phyloP scores from a whole-genome alignment of 352 stramenopile genomes.

The Globisporangium radiosum region DNA sequence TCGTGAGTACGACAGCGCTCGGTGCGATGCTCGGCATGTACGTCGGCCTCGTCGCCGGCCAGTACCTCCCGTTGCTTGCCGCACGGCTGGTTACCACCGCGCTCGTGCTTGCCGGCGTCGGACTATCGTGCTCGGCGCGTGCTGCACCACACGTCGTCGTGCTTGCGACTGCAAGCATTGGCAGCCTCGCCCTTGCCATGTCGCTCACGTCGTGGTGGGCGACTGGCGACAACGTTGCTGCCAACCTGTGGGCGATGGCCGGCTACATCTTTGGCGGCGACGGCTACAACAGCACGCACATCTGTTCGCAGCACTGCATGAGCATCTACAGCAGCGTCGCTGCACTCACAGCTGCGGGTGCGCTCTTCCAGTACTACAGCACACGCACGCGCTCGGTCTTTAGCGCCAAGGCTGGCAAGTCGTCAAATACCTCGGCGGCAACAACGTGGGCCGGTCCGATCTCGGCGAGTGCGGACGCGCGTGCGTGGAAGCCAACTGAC shows the following conservation, averaged over 20 bases:
- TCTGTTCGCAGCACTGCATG: conserved; percentile 57
- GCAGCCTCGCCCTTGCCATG: conserved; percentile 53
- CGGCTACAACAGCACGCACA: conserved; percentile 27
- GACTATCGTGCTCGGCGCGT: conserved; percentile 30
- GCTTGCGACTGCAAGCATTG: conserved; percentile 56
- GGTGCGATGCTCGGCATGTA: conserved; percentile 67
- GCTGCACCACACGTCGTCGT: conserved; percentile 60
- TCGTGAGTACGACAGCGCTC: conserved; percentile 52
- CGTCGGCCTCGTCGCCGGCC: conserved; percentile 41
- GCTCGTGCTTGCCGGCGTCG: conserved; percentile 36
- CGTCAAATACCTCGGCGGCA: too few relatives aligned
- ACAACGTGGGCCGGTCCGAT: conserved; percentile 24
- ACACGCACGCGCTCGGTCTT: conserved; percentile 26
- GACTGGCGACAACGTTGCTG: conserved; percentile 39
- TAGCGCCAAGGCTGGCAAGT: conserved; percentile 17
- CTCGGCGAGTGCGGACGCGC: conserved; percentile 73
- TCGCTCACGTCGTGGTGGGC: conserved; percentile 73
- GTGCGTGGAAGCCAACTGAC: conserved; percentile 51
- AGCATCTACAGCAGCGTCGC: conserved; percentile 55
- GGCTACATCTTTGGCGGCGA: conserved; percentile 59
- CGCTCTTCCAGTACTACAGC: conserved; percentile 43
- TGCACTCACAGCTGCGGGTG: conserved; percentile 27
- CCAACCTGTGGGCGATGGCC: conserved; percentile 62
- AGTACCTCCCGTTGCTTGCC: conserved; percentile 62
- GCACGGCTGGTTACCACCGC: conserved; percentile 48